Base-by-base conservation (phyloP, 768 basidiomycete species). In the Calocybe gangraenosa region DNA sequence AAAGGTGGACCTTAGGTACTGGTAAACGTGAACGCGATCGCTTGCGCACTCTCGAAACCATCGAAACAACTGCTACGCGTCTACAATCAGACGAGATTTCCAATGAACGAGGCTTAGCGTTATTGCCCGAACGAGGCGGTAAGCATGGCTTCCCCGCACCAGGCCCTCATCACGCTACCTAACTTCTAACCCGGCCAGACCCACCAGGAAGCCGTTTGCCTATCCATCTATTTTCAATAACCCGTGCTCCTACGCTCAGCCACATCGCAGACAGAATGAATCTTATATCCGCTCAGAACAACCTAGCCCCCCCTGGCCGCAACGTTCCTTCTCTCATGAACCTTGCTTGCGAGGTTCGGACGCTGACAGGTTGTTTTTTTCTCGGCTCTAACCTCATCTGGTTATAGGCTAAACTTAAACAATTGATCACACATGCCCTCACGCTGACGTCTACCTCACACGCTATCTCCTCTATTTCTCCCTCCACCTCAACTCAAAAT, bases 181-280 rank as follows among this genome's bases (percentile, higher is more conserved):
- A 44, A 17, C 39, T 19, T 39, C 11, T 28, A n/a, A n/a, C n/a
- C 1, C 38, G 52, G 14, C 21, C 35, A 87, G 86, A 84, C 40
- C 75, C 79, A 1, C 76, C 88, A 2, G 88, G 88, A 3, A 85
- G 77, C 50, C 79, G 85, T 22, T 64, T 83, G 17, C 79, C 82
- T 2, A 69, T 89, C 7, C 83, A 88, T 44, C 73, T 91, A n/a
- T 79, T 86, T 25, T 80, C 87, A 7, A 75, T 78, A 46, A 84
- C 84, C 3, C 79, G 80, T 43, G 82, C 80, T 4, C 84, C 85
- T 3, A 87, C 84, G 1, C 57, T 84, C 17, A 84, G 88, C 57
- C 87, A 90, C 50, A 79, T 92, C 34, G 75, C 79, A 6, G 88
- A 92, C 53, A 75, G 87, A 44, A 79, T 90, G 48, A 88, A 88